Base-by-base conservation (phyloP, 805 yeast species). In the Yamadazyma sp. region DNA sequence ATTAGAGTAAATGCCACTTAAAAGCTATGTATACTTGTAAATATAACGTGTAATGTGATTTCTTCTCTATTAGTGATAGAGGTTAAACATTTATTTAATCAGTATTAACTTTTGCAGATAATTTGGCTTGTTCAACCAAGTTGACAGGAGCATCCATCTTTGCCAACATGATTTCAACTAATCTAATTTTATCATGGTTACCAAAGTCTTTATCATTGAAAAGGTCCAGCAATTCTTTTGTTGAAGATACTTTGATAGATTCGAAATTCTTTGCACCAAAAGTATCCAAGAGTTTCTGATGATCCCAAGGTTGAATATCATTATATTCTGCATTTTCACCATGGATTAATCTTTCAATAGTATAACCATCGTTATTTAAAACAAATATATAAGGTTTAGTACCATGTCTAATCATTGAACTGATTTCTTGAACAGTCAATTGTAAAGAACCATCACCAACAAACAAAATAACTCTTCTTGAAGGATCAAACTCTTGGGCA, bases 371-470 rank as follows among this genome's bases (percentile, higher is more conserved):
- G 43, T 63, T 63, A 49, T 63, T 63, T 48, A 63, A 55, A 24
- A 63, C 68, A 44, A 62, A 63, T 32, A 63, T 45, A 47, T 62
- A 61, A 14, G 65, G 61, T 21, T 59, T 56, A 31, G 48, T 56
- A 22, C 55, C 50, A 51, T 60, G 48, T 44, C 61, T 55, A 35
- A 57, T 53, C 66, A 63, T 60, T 21, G 68, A 50, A 26, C 63
- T 57, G 37, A 63, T 56, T 33, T 63, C 69, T 40, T 63, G 69
- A n/a, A 60, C 66, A 2, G 69, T 61, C 38, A 62, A 53, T 38
- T 63, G 69, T 48, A 63, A 59, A 10, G 69, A 62, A 29, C 69
- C 69, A 44, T 63, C 69, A 29, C 69, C 69, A n/a, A 62, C 64
- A 38, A 63, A 62, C 42, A 63, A 49, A 26, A 63, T 51, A 31